Base-by-base conservation (phyloP, 176 grass and related monocot genomes). In the Canna indica region DNA sequence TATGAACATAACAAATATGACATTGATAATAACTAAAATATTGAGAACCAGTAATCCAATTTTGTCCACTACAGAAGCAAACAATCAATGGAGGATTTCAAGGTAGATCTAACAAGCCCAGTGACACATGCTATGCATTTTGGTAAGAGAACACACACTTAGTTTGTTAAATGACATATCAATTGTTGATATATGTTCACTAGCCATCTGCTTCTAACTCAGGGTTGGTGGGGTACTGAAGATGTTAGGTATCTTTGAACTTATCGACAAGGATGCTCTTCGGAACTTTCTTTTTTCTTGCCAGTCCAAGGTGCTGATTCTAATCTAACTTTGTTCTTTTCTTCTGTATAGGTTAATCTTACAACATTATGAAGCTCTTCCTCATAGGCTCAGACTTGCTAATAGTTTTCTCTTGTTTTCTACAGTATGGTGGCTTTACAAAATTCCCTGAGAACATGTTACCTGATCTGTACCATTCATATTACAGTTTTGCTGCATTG, bases 81-180 rank as follows among this genome's bases (percentile, higher is more conserved):
- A 82, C 58, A 0, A 58, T 25, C 20, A 72, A 93, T 53, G 89
- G 89, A 33, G 94, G 89, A 32, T 92, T 97, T 67, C 94, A 97
- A 69, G 94, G 94, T 26, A 83, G 94, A 83, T 67, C 64, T 42
- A 97, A 97, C 75, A 97, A 92, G 69, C 20, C 44, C 34, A 92
- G 80, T 35, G 89, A 97, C 46, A 97, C 94, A 9, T 97, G 94
- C 74, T 97, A 97, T 70, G 94, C 94, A 12, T 97, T 97, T 85
- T 93, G 94, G 94, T 92, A 73, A 59, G 64, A 34, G n/a, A 13
- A 77, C 17, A 24, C 9, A 53, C 44, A 14, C 18, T 48, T 35
- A 66, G 45, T 36, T 36, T 14, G 22, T 31, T 44, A 67, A 32
- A 41, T 15, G 52, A 67, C 32, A 36, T 31, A 41, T 25, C 9